phyloP scores from a whole-genome alignment of 805 yeast genomes.

The Wickerhamomyces xylosicus region DNA sequence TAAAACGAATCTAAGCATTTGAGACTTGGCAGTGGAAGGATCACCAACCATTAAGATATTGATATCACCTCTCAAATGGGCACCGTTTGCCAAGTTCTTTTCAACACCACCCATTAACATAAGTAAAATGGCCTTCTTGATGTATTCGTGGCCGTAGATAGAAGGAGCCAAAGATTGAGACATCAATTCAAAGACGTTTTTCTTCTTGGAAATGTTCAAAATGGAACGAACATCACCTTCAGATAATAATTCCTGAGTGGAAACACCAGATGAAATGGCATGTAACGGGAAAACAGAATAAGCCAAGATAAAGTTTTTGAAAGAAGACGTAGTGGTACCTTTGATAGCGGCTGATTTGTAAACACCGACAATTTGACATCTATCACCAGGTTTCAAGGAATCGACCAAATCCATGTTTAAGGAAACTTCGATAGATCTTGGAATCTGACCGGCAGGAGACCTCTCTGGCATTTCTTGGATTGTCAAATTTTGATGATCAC shows the following conservation, averaged over 20 bases:
- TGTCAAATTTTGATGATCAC: constrained; percentile 89
- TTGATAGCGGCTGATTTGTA: constrained; percentile 83
- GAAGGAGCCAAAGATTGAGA: constrained; percentile 91
- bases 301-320: constrained; percentile 76
- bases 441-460: constrained; percentile 97
- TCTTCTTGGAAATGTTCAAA: constrained; percentile 62
- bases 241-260: constrained; percentile 56
- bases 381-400: constrained; percentile 87
- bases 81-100: constrained; percentile 87
- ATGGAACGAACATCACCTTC: constrained; percentile 82
- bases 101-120: constrained; percentile 93
- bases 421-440: constrained; percentile 86
- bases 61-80: constrained; percentile 97
- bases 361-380: constrained; percentile 90
- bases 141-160: constrained; percentile 85
- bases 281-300: constrained; percentile 85
- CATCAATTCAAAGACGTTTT: constrained; percentile 65
- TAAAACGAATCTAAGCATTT: constrained; percentile 84
- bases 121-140: constrained; percentile 82
- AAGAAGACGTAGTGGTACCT: constrained; percentile 46
- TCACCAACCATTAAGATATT: constrained; percentile 96
- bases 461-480: constrained; percentile 97
- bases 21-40: constrained; percentile 97
- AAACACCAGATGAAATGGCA: constrained; percentile 79
- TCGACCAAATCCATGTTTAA: constrained; percentile 94